phyloP scores from a whole-genome alignment of 1,139 yeast genomes.

The Pichia sp. region DNA sequence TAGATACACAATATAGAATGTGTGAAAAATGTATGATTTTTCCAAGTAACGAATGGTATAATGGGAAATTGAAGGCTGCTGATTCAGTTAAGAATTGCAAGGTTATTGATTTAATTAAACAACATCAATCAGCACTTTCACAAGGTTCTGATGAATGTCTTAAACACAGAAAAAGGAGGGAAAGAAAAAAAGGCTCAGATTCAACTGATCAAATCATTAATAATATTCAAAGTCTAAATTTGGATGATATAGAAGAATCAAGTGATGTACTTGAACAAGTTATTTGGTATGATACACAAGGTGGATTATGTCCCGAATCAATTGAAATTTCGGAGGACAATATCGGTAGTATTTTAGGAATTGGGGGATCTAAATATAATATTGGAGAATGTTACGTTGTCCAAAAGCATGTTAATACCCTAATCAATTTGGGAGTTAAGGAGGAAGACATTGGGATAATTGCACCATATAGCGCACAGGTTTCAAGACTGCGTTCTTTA shows the following conservation, averaged over 20 bases:
- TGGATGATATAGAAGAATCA: conserved; percentile 1
- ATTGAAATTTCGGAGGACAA: conserved; percentile 33
- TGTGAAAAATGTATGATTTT: conserved; percentile 70
- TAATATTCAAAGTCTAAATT: background rate
- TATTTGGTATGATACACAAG: conserved; percentile 89
- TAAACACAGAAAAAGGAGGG: conserved; percentile 11
- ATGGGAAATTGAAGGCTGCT: conserved; percentile 57
- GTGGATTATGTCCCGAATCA: conserved; percentile 69
- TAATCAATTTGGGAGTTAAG: conserved; percentile 43
- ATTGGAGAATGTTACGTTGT: conserved; percentile 67
- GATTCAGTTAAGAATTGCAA: conserved; percentile 47
- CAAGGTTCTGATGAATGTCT: background rate
- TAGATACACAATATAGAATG: conserved; percentile 86
- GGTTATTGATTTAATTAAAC: conserved; percentile 47
- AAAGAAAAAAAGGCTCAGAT: background rate
- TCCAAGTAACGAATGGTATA: conserved; percentile 65
- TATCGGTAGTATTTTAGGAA: background rate
- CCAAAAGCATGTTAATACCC: conserved; percentile 44
- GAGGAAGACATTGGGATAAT: conserved; percentile 67
- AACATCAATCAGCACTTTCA: conserved; percentile 31
- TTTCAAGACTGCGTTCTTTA: conserved; percentile 47
- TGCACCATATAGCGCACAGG: conserved; percentile 89
- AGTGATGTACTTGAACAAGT: conserved; percentile 11
- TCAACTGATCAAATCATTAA: background rate
- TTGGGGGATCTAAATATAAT: conserved; percentile 51